Percentiles rank a stretch among this genome's conserved stretches.
phyloP scores from a whole-genome alignment of 169 alveolate species.

The Neospora caninum region DNA sequence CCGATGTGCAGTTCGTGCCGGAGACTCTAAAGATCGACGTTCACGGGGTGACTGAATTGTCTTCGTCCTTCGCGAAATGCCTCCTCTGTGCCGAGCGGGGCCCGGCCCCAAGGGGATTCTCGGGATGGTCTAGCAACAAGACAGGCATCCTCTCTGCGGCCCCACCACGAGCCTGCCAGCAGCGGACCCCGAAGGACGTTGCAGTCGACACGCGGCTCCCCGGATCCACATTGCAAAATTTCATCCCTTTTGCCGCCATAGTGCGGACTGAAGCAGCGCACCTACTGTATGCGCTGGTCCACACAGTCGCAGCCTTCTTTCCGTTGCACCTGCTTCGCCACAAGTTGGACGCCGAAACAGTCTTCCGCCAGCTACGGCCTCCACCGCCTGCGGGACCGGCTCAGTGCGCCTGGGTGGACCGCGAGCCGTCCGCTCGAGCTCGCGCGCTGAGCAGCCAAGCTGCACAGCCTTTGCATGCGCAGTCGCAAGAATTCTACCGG shows the following conservation, averaged over 20 bases:
- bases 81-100: not conserved
- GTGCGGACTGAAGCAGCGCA: conserved; percentile 30
- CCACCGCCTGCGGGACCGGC: not conserved
- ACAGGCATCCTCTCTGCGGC: not conserved
- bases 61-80: not conserved
- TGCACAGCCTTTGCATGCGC: too few relatives aligned
- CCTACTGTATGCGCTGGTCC: conserved; percentile 12
- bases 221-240: not conserved
- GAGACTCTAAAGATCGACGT: conserved; percentile 26
- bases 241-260: not conserved
- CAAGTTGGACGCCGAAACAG: not conserved
- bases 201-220: not conserved
- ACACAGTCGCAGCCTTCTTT: not conserved
- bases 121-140: not conserved
- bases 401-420: too few relatives aligned
- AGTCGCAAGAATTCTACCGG: too few relatives aligned
- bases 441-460: too few relatives aligned
- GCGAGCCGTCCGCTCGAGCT: too few relatives aligned
- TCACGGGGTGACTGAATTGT: not conserved
- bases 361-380: not conserved
- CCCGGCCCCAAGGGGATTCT: not conserved
- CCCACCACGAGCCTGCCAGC: not conserved
- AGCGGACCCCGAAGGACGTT: not conserved
- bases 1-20: conserved; percentile 28
- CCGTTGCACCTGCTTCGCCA: conserved; percentile 15